These are phyloP conservation scores for Tillandsia leiboldiana DNA, from an alignment of 176 grass and related monocot species.

Conservation along the genomic window DNA sequence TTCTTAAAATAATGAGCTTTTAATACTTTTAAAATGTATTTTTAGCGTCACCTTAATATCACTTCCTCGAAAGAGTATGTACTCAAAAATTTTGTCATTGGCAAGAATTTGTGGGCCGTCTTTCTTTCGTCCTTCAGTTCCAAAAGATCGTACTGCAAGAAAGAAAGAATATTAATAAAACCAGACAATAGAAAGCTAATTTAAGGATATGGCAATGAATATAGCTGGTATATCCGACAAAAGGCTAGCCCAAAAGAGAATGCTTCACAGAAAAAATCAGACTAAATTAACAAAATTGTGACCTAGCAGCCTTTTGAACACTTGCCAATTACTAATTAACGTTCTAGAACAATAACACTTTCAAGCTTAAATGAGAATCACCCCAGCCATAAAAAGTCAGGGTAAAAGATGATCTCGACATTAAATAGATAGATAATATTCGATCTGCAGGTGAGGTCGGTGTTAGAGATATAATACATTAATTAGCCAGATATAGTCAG, in stretches of 20 bases:
- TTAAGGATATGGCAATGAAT: not conserved
- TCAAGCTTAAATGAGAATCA: not conserved
- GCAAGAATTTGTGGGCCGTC: slow-evolving; percentile 60
- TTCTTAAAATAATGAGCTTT: not conserved
- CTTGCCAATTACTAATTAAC: not conserved
- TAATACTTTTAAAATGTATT: not conserved
- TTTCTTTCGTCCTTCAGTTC: slow-evolving; percentile 83
- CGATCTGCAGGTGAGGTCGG: too few species aligned
- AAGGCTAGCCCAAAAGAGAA: not conserved
- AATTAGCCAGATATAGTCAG: too few species aligned
- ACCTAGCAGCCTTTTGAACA: not conserved
- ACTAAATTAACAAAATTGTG: not conserved
- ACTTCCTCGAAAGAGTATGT: slow-evolving; percentile 73
- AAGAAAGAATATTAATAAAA: not conserved
- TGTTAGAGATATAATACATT: too few species aligned
- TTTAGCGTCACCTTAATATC: slow-evolving; percentile 59
- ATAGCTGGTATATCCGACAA: not conserved
- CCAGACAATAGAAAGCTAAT: not conserved
- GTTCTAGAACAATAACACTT: not conserved
- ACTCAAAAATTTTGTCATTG: slow-evolving; percentile 70
- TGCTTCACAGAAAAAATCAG: not conserved
- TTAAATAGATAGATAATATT: not conserved
- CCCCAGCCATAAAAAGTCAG: not conserved
- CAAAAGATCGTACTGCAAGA: slow-evolving; percentile 66
- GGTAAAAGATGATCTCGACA: not conserved